Evolutionary conservation across 202 grass and related monocot genomes (phyloP).

Genomic region (Carex arenaria): DNA sequence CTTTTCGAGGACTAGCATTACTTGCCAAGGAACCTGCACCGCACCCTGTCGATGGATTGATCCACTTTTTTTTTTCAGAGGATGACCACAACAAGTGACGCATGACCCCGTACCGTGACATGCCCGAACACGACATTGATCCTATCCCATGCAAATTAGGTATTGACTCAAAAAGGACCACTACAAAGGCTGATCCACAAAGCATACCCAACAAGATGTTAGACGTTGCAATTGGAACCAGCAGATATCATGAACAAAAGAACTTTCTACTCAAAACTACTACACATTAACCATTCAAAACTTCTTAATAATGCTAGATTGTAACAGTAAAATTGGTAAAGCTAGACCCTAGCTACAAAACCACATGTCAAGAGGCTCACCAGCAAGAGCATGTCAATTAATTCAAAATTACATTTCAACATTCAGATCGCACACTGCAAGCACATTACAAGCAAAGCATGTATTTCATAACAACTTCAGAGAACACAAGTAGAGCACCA

Average conservation of each 20-base stretch:
- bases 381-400: background rate
- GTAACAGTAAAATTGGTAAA: constrained; percentile 11
- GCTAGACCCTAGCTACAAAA: constrained; percentile 24
- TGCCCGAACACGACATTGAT: too few relatives aligned
- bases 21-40: too few relatives aligned
- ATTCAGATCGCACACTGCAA: constrained; percentile 9
- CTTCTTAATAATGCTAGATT: background rate
- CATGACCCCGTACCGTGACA: too few relatives aligned
- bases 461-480: background rate
- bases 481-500: background rate
- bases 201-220: background rate
- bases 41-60: too few relatives aligned
- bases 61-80: too few relatives aligned
- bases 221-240: background rate
- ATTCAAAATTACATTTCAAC: constrained; percentile 17
- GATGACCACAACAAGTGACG: too few relatives aligned
- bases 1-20: too few relatives aligned
- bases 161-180: background rate
- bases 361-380: background rate
- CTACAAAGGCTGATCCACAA: background rate
- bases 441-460: constrained; percentile 14
- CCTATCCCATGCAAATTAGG: background rate
- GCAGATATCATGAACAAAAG: background rate
- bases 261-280: background rate
- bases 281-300: constrained; percentile 20